A percentile compares a stretch with the other conserved stretches of the same genome.
Conservation (phyloP, 202 grass and related monocot species). For the Zizania palustris region DNA sequence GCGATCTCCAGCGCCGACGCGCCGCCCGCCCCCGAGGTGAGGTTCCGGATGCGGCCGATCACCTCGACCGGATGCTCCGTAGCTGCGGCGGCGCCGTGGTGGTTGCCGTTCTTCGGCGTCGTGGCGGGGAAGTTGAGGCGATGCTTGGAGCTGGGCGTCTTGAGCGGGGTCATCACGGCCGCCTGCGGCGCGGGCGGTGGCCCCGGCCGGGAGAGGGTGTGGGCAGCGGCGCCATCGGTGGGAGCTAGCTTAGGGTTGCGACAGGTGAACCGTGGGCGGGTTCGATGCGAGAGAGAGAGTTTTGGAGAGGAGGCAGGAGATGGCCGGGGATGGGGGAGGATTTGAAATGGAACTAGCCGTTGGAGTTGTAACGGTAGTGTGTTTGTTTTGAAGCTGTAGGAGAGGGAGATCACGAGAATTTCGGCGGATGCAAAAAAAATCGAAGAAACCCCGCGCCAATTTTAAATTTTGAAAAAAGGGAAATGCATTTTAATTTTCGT, state of each 20-base stretch:
- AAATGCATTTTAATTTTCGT: no score
- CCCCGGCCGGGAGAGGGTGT: constrained; percentile 43
- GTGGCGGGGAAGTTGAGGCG: constrained; percentile 68
- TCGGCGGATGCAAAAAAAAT: neutral
- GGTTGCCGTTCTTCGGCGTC: constrained; percentile 41
- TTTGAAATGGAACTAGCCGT: constrained; percentile 48
- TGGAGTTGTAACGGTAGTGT: constrained; percentile 45
- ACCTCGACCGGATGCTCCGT: constrained; percentile 93
- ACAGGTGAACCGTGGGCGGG: neutral
- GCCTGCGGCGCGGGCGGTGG: constrained; percentile 40
- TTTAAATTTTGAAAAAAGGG: neutral
- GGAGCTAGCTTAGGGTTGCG: constrained; percentile 26
- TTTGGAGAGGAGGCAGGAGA: neutral
- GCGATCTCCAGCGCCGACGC: constrained; percentile 63
- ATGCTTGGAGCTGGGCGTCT: constrained; percentile 72
- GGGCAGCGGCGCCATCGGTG: constrained; percentile 65
- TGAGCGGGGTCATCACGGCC: constrained; percentile 42
- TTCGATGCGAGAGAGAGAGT: neutral
- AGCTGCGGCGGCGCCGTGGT: constrained; percentile 1
- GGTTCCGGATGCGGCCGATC: constrained; percentile 79
- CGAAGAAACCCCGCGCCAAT: neutral
- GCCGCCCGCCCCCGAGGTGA: constrained; percentile 38
- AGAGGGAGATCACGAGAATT: constrained; percentile 21
- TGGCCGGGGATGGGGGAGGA: neutral
- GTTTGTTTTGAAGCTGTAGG: constrained; percentile 46